These are phyloP conservation scores for Cyberlindnera samutprakarnensis DNA, from an alignment of 805 yeast genomes.

Conservation along the genomic window DNA sequence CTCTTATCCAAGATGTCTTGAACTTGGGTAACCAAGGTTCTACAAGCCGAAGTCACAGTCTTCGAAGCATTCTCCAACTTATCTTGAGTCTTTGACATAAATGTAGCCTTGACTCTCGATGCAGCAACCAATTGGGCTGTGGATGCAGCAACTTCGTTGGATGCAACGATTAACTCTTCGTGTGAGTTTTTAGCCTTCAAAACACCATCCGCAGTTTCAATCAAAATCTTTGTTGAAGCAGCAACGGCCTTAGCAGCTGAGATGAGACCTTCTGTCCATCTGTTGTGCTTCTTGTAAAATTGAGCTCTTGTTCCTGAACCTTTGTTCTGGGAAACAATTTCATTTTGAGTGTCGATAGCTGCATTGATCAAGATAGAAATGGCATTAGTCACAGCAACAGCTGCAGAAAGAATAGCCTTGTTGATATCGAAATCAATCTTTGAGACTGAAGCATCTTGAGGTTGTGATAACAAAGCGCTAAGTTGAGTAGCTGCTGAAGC, in stretches of 20 bases:
- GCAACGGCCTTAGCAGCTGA: constrained; percentile 89
- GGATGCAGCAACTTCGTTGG: constrained; percentile 86
- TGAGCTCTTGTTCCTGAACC: constrained; percentile 62
- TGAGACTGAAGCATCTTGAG: constrained; percentile 43
- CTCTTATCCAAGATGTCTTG: constrained; percentile 44
- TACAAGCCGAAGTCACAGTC: constrained; percentile 70
- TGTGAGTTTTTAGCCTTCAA: constrained; percentile 54
- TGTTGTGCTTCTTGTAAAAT: constrained; percentile 77
- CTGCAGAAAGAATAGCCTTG: constrained; percentile 70
- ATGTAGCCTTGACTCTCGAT: constrained; percentile 75
- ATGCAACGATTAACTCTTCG: constrained; percentile 83
- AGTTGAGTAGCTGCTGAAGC: constrained; percentile 57
- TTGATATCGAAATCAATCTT: constrained; percentile 61
- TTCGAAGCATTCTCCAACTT: constrained; percentile 61
- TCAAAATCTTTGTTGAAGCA: constrained; percentile 70
- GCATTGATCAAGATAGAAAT: constrained; percentile 64
- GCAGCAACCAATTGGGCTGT: constrained; percentile 92
- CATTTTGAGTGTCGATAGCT: constrained; percentile 75
- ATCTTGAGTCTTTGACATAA: constrained; percentile 71
- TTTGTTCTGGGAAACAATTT: constrained; percentile 65
- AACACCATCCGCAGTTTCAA: constrained; percentile 83
- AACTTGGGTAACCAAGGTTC: constrained; percentile 61
- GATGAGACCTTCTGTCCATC: constrained; percentile 91
- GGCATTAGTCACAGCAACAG: constrained; percentile 74
- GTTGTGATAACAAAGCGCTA: constrained; percentile 38